Base-by-base conservation (phyloP, 768 basidiomycete species). In the Collybia sordida region DNA sequence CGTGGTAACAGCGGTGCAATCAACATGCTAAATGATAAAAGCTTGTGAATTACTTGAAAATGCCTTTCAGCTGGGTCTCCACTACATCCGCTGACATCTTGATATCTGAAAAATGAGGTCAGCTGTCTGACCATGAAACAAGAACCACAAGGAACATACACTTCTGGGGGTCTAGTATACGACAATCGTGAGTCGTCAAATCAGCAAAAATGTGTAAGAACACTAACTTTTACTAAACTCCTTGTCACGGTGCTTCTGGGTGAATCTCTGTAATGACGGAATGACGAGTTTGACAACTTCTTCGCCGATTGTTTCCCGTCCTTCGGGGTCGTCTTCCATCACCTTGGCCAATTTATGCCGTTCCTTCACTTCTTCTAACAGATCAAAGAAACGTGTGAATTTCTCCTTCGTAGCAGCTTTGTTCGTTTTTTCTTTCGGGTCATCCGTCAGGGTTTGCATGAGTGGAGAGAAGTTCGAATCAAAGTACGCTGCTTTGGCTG, bases 171-270 rank as follows among this genome's bases (percentile, higher is more conserved):
- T 87, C 85, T 87, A 52, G 18, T 12, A 23, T n/a, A 28, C 15
- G 47, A 45, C 47, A 34, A 50, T 47, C 11, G 22, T 58, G 17
- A 54, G 47, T 41, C 28, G 17, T 8, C 17, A 38, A 37, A 41
- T 8, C 18, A 12, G 37, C 18, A 56, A 11, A 28, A 46, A 48
- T 28, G 28, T 47, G 14, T 36, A 12, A 27, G 39, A 23, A 11
- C 2, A 71, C 80, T 60, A 55, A 91, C 91, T 90, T 71, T 88
- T 90, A 64, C 89, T 90, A 57, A 91, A 90, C 55, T 92, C 89
- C 64, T 87, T 90, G 37, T 89, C 90, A 31, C 75, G 76, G 58
- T 88, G 82, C 63, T 84, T 86, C 65, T 87, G 84, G 53, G 78
- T 79, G 59, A 93, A 92, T 49, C 84, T 71, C 65, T 86, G 80